A percentile compares a stretch with the other conserved stretches of the same genome.
Conservation (phyloP, 495 filamentous ascomycete species). For the Daldinia grandis region DNA sequence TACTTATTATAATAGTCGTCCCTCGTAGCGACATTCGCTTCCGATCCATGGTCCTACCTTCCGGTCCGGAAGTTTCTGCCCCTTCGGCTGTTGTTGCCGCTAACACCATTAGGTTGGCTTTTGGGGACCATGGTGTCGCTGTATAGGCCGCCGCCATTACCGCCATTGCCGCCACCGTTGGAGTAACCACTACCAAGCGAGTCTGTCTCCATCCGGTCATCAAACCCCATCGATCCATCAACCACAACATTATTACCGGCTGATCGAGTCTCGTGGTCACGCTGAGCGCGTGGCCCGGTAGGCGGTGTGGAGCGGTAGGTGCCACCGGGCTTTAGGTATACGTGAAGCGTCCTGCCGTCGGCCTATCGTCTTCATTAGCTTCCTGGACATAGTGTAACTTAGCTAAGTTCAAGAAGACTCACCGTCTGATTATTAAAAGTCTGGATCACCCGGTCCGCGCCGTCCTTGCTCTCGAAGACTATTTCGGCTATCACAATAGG, state of each 20-base stretch:
- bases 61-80: conserved; percentile 48
- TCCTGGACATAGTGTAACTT: not conserved
- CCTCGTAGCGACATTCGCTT: not conserved
- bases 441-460: conserved; percentile 80
- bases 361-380: conserved; percentile 62
- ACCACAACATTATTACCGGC: conserved; percentile 58
- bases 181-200: conserved; percentile 25
- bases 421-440: conserved; percentile 91
- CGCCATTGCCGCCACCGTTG: conserved; percentile 42
- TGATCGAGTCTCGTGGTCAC: conserved; percentile 51
- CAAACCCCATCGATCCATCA: conserved; percentile 70
- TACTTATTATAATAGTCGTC: not conserved
- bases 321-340: conserved; percentile 71
- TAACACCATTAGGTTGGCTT: conserved; percentile 16
- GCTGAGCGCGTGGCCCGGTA: conserved; percentile 46
- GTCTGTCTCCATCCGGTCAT: conserved; percentile 62
- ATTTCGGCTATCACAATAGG: conserved; percentile 90
- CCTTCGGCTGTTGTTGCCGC: conserved; percentile 38
- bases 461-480: conserved; percentile 76
- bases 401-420: conserved; percentile 33
- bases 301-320: conserved; percentile 37
- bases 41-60: conserved; percentile 18
- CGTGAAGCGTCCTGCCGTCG: conserved; percentile 81
- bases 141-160: conserved; percentile 49
- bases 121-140: conserved; percentile 51